These are phyloP conservation scores for Populus hybrid DNA, from an alignment of 441 rosid species.

Conservation along the genomic window DNA sequence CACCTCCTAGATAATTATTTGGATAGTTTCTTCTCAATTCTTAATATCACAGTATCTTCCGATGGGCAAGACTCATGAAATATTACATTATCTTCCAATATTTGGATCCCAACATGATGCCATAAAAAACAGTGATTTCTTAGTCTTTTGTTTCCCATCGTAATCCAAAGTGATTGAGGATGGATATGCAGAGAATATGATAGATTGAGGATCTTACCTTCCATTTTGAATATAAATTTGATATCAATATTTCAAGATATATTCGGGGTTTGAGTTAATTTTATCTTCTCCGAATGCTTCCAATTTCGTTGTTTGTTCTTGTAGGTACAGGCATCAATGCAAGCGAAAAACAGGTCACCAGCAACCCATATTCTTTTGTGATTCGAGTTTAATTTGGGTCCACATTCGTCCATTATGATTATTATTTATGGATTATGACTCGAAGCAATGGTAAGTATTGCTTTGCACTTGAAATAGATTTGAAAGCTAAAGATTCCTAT, in stretches of 20 bases:
- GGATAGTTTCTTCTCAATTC: no score
- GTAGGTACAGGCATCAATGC: not conserved
- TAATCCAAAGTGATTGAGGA: no score
- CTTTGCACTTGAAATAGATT: not conserved
- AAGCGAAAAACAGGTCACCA: not conserved
- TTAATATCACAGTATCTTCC: not conserved
- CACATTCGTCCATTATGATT: not conserved
- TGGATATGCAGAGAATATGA: no score
- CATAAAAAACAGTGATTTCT: not conserved
- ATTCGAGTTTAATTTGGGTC: not conserved
- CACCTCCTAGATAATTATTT: no score
- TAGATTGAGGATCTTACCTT: no score
- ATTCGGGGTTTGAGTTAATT: not conserved
- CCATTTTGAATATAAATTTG: not conserved
- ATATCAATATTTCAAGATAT: not conserved
- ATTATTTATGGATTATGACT: not conserved
- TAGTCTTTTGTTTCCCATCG: not conserved
- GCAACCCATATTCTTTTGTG: not conserved
- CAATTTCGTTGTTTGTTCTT: not conserved
- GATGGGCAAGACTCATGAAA: not conserved
- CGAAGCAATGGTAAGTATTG: not conserved
- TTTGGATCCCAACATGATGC: not conserved
- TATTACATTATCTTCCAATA: no score
- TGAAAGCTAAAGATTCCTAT: not conserved
- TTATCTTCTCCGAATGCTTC: not conserved